These are phyloP conservation scores for Hansenula sp. DNA, from an alignment of 1,139 yeast genomes.

Conservation along the genomic window DNA sequence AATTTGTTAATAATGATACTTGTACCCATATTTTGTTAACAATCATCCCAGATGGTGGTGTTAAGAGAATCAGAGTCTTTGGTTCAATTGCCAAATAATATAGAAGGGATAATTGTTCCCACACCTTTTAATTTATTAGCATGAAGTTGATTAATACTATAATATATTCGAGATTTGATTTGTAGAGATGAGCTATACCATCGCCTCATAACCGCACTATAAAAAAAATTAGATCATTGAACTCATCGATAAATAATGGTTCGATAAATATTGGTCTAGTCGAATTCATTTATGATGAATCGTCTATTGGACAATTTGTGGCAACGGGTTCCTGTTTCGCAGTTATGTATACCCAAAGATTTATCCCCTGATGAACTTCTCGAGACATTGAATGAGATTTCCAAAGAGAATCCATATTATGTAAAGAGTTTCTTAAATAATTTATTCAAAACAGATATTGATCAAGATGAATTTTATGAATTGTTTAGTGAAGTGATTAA, in stretches of 20 bases:
- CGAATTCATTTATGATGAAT: conserved; percentile 22
- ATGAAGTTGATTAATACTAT: too few relatives aligned
- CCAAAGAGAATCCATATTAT: conserved; percentile 43
- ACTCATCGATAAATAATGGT: not conserved
- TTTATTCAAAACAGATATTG: conserved; percentile 17
- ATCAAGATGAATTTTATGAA: conserved; percentile 49
- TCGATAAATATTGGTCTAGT: too few relatives aligned
- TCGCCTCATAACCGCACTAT: not conserved
- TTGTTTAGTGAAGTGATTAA: conserved; percentile 39
- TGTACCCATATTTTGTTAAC: conserved; percentile 71
- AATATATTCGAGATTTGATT: too few relatives aligned
- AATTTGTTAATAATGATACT: conserved; percentile 19
- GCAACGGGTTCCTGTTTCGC: conserved; percentile 27
- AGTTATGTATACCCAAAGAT: conserved; percentile 9
- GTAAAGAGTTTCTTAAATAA: conserved; percentile 37
- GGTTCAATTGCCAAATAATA: conserved; percentile 47
- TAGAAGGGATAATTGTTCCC: too few relatives aligned
- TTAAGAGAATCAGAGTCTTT: conserved; percentile 79
- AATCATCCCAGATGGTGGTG: conserved; percentile 95
- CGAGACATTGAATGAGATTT: conserved; percentile 19
- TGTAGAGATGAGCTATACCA: too few relatives aligned
- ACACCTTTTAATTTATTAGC: too few relatives aligned
- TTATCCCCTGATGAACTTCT: conserved; percentile 22
- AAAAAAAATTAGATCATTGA: not conserved
- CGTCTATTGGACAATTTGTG: conserved; percentile 19